Conservation (phyloP, 176 grass and related monocot species). For the Carex kokanica region DNA sequence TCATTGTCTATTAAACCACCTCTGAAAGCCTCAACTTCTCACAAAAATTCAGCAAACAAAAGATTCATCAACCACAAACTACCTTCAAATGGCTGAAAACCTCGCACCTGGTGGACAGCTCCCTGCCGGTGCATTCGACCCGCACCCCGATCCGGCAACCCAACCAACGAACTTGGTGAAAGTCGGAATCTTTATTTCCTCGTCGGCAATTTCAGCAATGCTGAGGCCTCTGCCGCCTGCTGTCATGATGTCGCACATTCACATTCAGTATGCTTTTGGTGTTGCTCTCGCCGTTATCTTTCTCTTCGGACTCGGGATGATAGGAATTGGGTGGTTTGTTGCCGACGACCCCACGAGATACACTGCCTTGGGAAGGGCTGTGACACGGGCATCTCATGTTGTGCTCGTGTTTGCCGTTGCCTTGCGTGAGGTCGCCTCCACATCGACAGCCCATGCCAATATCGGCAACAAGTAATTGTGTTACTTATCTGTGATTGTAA, state of each 20-base stretch:
- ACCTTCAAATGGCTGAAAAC: conserved; percentile 13
- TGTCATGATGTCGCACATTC: neutral
- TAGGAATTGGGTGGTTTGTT: neutral
- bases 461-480: no score
- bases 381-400: neutral
- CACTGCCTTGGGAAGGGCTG: neutral
- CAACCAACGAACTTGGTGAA: neutral
- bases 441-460: no score
- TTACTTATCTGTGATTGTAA: no score
- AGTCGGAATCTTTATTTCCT: neutral
- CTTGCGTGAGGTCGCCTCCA: no score
- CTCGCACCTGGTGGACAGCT: neutral
- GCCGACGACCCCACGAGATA: neutral
- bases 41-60: no score
- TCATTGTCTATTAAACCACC: no score
- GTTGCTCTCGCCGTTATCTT: neutral
- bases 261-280: neutral
- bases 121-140: neutral
- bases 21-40: no score
- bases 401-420: neutral
- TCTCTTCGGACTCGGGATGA: conserved; percentile 3
- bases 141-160: neutral
- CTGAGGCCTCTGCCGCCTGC: neutral
- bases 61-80: no score
- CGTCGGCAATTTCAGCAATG: neutral